phyloP scores from a whole-genome alignment of 257 asterid species.

The Forsythia viridissima region DNA sequence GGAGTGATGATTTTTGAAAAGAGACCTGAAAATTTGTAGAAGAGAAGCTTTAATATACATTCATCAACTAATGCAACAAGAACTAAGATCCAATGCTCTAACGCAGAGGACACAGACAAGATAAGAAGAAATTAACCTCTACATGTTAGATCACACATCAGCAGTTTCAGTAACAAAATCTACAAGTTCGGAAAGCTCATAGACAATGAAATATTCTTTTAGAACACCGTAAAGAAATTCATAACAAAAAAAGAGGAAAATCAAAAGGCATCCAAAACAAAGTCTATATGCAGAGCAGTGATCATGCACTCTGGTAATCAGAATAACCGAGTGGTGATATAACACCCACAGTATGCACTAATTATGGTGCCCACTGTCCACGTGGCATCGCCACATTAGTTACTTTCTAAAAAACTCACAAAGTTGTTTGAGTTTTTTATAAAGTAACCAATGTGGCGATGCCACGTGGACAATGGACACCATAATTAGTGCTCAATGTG shows the following conservation, averaged over 20 bases:
- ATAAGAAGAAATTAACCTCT: neutral
- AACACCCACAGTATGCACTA: no score
- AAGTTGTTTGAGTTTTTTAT: no score
- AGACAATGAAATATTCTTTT: neutral
- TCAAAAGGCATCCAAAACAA: neutral
- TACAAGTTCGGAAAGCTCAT: neutral
- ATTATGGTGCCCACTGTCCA: no score
- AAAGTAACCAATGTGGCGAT: no score
- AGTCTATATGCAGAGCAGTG: conserved; percentile 8
- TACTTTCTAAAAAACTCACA: no score
- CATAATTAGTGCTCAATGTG: no score
- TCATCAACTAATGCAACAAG: neutral
- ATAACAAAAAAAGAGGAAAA: neutral
- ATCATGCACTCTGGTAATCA: neutral
- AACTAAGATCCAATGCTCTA: conserved; percentile 15
- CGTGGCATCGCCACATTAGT: no score
- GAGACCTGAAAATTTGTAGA: conserved; percentile 52
- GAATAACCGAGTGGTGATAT: neutral
- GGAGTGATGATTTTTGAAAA: conserved; percentile 50
- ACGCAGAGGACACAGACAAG: neutral
- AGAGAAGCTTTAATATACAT: conserved; percentile 18
- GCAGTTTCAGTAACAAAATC: conserved; percentile 11
- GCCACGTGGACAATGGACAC: no score
- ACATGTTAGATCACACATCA: conserved; percentile 8
- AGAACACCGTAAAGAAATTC: neutral